These are phyloP conservation scores for Hippophae tibetana DNA, from an alignment of 306 rosid species.

Conservation along the genomic window DNA sequence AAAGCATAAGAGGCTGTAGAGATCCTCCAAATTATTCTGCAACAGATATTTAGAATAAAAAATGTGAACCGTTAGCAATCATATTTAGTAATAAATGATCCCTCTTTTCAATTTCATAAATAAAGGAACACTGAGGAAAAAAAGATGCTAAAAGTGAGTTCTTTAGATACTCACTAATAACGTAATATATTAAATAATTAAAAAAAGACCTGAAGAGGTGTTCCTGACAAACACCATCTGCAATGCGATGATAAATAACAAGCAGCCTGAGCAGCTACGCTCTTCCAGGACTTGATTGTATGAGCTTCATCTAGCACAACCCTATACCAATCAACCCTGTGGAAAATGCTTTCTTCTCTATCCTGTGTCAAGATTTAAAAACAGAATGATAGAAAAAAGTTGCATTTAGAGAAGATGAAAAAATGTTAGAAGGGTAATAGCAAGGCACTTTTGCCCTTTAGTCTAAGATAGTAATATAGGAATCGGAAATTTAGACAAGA, in stretches of 20 bases:
- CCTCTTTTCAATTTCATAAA: neutral
- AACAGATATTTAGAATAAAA: conserved; percentile 13
- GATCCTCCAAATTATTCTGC: conserved; percentile 87
- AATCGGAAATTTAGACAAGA: neutral
- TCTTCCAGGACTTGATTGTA: conserved; percentile 50
- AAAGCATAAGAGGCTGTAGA: conserved; percentile 69
- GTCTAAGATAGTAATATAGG: too few species aligned
- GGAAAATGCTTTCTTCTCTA: conserved; percentile 54
- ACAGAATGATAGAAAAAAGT: neutral
- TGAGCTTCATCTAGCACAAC: conserved; percentile 97
- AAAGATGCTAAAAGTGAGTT: neutral
- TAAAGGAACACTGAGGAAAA: neutral
- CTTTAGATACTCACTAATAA: neutral
- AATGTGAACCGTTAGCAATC: conserved; percentile 4
- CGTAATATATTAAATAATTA: neutral
- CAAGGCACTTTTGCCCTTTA: too few species aligned
- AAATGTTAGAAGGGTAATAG: too few species aligned
- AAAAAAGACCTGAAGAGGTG: conserved; percentile 70
- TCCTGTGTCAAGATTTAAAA: conserved; percentile 31
- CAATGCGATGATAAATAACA: conserved; percentile 59
- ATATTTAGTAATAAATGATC: neutral
- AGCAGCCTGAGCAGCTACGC: conserved; percentile 56
- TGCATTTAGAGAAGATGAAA: too few species aligned
- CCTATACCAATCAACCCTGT: conserved; percentile 67
- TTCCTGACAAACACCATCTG: conserved; percentile 95